Evolutionary conservation across 495 filamentous ascomycete species (phyloP).

Genomic region (Astrothelium subdiscretum): DNA sequence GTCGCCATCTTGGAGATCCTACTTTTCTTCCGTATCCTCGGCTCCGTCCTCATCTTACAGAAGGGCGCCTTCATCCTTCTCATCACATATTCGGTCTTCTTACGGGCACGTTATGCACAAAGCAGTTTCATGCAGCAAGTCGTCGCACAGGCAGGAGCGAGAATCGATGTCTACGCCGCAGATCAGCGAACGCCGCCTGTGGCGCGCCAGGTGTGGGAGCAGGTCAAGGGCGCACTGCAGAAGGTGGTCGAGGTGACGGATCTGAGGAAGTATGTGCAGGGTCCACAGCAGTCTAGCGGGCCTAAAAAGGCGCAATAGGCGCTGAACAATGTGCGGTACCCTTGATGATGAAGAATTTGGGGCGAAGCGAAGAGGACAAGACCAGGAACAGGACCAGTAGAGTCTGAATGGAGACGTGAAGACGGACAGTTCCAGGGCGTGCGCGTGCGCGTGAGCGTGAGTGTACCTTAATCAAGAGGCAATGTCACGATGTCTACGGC

Average conservation of each 20-base stretch:
- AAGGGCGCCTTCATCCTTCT: conserved; percentile 84
- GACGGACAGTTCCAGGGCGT: background rate
- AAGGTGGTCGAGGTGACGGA: conserved; percentile 75
- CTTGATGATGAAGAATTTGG: background rate
- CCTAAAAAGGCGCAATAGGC: conserved; percentile 43
- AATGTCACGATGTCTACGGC: no score
- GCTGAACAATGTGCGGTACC: background rate
- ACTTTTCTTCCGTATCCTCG: conserved; percentile 74
- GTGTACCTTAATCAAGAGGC: background rate
- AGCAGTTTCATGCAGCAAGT: conserved; percentile 81
- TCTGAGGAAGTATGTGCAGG: conserved; percentile 52
- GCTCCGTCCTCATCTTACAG: conserved; percentile 71
- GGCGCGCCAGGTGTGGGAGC: conserved; percentile 72
- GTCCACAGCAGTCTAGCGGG: conserved; percentile 34
- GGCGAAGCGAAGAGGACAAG: background rate
- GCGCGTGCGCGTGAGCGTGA: background rate
- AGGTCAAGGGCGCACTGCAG: conserved; percentile 57
- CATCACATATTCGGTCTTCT: conserved; percentile 76
- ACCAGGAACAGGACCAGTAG: background rate
- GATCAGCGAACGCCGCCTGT: conserved; percentile 79
- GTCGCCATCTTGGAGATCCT: conserved; percentile 35
- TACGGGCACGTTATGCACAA: conserved; percentile 81
- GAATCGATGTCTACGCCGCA: conserved; percentile 68
- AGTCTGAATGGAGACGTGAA: background rate
- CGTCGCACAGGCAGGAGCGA: conserved; percentile 57